These are phyloP conservation scores for Hypoxylon crocopeplum DNA, from an alignment of 495 filamentous ascomycete genomes.

Conservation along the genomic window DNA sequence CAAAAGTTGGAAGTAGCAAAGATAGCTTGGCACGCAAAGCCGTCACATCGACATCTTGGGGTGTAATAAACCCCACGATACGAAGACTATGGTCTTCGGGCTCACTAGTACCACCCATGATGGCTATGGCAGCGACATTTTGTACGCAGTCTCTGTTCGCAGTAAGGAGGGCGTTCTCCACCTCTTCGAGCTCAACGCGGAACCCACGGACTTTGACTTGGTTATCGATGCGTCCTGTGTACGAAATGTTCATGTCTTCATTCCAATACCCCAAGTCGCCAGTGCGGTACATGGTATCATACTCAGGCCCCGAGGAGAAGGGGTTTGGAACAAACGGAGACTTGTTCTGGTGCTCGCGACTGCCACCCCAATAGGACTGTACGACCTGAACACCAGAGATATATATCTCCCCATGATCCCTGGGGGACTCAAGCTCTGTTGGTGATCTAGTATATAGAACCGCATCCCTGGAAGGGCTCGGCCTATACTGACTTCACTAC, in stretches of 20 bases:
- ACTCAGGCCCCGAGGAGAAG: slow-evolving; percentile 18
- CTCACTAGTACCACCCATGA: neutral
- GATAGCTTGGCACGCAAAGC: slow-evolving; percentile 3
- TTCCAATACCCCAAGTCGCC: slow-evolving; percentile 41
- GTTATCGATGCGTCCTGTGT: slow-evolving; percentile 36
- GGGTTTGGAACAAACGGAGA: slow-evolving; percentile 16
- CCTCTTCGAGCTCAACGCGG: slow-evolving; percentile 39
- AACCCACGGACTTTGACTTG: slow-evolving; percentile 43
- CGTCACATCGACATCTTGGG: slow-evolving; percentile 19
- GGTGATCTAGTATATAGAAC: slow-evolving; percentile 37
- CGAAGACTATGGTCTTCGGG: neutral
- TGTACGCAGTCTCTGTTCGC: slow-evolving; percentile 1
- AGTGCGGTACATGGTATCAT: slow-evolving; percentile 37
- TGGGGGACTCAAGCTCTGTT: slow-evolving; percentile 16
- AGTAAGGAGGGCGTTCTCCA: slow-evolving; percentile 22
- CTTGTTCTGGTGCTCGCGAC: neutral
- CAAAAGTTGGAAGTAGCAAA: slow-evolving; percentile 25
- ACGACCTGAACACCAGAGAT: slow-evolving; percentile 38
- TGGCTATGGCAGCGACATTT: slow-evolving; percentile 22
- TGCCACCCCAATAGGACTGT: slow-evolving; percentile 27
- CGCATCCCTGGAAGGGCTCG: slow-evolving; percentile 28
- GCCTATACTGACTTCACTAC: slow-evolving; percentile 35
- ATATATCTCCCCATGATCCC: slow-evolving; percentile 40
- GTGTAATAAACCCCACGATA: slow-evolving; percentile 28
- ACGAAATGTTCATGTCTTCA: slow-evolving; percentile 29